Conservation (phyloP, 257 asterid species). For the Phtheirospermum japonicum region DNA sequence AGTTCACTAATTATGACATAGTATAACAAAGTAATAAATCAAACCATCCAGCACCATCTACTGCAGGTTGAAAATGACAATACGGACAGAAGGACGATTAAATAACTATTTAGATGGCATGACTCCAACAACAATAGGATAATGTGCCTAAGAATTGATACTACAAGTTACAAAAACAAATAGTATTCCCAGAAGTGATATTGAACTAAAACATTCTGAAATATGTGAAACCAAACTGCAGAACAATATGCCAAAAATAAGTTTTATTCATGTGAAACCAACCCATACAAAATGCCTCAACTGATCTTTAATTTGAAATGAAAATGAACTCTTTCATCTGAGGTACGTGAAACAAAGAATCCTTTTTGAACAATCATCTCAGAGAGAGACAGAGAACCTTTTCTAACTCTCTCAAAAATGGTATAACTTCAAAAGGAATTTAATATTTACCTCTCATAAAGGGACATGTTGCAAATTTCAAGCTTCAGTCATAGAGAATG, state of each 20-base stretch:
- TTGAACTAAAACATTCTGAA: slow-evolving; percentile 8
- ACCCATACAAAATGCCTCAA: too few relatives aligned
- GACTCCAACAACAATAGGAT: slow-evolving; percentile 19
- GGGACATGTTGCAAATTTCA: slow-evolving; percentile 7
- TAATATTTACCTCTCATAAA: neutral
- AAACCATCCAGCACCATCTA: slow-evolving; percentile 24
- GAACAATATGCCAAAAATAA: too few relatives aligned
- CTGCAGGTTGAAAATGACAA: slow-evolving; percentile 28
- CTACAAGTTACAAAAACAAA: slow-evolving; percentile 19
- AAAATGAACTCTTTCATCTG: too few relatives aligned
- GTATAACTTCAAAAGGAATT: neutral
- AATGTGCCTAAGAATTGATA: slow-evolving; percentile 15
- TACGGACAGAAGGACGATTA: slow-evolving; percentile 18
- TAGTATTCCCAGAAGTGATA: slow-evolving; percentile 10
- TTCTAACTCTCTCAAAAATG: slow-evolving; percentile 4
- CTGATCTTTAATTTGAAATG: too few relatives aligned
- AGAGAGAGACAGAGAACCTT: neutral
- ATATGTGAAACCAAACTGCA: slow-evolving; percentile 20
- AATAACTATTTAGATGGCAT: slow-evolving; percentile 15
- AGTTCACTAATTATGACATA: slow-evolving; percentile 26
- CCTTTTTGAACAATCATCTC: too few relatives aligned
- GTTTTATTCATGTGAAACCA: too few relatives aligned
- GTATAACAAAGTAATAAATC: neutral
- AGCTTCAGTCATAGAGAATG: slow-evolving; percentile 14
- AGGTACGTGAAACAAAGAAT: too few relatives aligned